Base-by-base conservation (phyloP, 371 early-diverging fungal genomes). In the Mucor irregularis region DNA sequence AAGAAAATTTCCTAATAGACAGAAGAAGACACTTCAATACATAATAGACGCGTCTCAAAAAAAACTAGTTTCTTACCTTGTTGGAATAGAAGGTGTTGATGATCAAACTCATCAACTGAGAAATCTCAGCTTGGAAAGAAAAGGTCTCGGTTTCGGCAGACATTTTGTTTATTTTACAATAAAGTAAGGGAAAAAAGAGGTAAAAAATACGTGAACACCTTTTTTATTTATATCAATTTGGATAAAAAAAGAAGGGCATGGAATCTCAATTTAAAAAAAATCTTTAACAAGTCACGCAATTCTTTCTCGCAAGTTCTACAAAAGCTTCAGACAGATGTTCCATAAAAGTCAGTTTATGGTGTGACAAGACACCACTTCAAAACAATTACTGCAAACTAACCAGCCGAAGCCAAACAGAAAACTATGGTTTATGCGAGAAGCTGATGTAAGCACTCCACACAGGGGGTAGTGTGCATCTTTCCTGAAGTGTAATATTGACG, bases 71-170 rank as follows among this genome's bases (percentile, higher is more conserved):
- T 22, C 35, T 62, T 74, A 69, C 75, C 71, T 76, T 76, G 71
- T 76, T 76, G 14, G 77, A 76, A 53, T 76, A 76, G 64, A 76
- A 76, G 42, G 73, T 76, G 69, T 73, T 76, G 71, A 76, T 76
- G 80, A 96, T 94, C 69, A 94, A 91, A 67, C 85, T 86, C 94
- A 96, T 93, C 73, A 96, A 77, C 90, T 93, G 92, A 83, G 88
- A 86, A 67, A 92, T 88, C 81, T 91, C 92, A 87, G 91, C 91
- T 83, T 96, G 95, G 87, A 95, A 94, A 53, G 87, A 84, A 73
- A 89, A 90, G 30, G 88, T 86, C 69, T 90, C 89, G 55, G 79
- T 73, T 62, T 72, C 76, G 54, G 45, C 52, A 61, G 66, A 56
- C 71, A 71, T 71, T 43, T 51, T 64, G 21, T 42, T 40, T 47